Percentiles rank a stretch among this genome's conserved stretches.
phyloP scores from a whole-genome alignment of 2,329 filamentous ascomycete species.

The Colletotrichum shisoi region DNA sequence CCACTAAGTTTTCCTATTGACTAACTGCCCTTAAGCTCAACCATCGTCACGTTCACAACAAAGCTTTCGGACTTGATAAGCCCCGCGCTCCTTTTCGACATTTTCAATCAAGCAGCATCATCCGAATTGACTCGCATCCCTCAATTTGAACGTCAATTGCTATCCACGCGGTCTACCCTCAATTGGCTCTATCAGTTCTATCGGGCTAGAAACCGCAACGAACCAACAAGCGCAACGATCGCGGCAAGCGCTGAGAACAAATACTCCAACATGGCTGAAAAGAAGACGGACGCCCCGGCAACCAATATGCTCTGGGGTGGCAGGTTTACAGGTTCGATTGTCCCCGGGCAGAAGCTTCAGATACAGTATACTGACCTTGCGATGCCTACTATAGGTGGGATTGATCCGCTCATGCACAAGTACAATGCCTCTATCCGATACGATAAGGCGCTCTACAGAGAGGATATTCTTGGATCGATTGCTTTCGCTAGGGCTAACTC shows the following conservation, averaged over 20 bases:
- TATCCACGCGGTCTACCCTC: background rate
- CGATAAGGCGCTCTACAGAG: constrained; percentile 78
- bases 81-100: background rate
- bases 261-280: constrained; percentile 10
- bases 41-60: background rate
- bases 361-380: background rate
- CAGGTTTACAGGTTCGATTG: constrained; percentile 56
- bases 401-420: constrained; percentile 81
- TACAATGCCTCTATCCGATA: constrained; percentile 85
- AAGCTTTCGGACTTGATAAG: background rate
- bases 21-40: background rate
- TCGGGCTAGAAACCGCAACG: background rate
- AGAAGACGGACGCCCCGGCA: constrained; percentile 45
- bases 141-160: background rate
- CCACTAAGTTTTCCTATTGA: background rate
- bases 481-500: constrained; percentile 83
- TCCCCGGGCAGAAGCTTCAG: constrained; percentile 22
- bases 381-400: background rate
- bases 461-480: constrained; percentile 82
- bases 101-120: background rate
- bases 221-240: background rate
- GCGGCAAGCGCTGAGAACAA: background rate
- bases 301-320: constrained; percentile 39
- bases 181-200: background rate
- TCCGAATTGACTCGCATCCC: background rate